phyloP scores from a whole-genome alignment of 441 rosid genomes.

The Mallotus repandus region DNA sequence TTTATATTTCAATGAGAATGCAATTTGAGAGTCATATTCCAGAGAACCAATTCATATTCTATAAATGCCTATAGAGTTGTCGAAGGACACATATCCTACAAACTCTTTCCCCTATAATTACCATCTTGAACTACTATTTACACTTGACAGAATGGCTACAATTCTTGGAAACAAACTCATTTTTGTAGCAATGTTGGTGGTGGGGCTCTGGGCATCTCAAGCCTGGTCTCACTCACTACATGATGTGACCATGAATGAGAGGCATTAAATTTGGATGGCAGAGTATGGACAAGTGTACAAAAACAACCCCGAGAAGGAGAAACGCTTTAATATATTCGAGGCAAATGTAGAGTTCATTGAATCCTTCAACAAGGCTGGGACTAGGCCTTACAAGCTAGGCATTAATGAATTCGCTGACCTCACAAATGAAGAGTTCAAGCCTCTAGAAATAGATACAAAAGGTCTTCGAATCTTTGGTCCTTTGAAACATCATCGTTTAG shows the following conservation, averaged over 20 bases:
- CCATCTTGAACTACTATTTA: neutral
- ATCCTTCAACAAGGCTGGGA: conserved; percentile 50
- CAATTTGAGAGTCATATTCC: neutral
- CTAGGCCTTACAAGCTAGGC: conserved; percentile 52
- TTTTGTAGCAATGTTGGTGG: conserved; percentile 1
- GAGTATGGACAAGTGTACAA: conserved; percentile 32
- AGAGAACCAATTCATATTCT: neutral
- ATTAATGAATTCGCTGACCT: conserved; percentile 71
- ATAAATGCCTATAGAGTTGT: conserved; percentile 15
- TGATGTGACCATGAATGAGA: conserved; percentile 28
- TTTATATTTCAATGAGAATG: neutral
- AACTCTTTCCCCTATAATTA: neutral
- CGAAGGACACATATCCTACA: neutral
- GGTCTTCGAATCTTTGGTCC: conserved; percentile 33
- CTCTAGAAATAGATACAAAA: conserved; percentile 53
- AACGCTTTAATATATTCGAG: conserved; percentile 63
- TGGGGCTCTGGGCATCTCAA: conserved; percentile 34
- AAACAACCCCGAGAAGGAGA: conserved; percentile 35
- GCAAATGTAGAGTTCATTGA: conserved; percentile 68
- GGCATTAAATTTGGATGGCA: conserved; percentile 45
- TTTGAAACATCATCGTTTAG: conserved; percentile 36
- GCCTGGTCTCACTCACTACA: conserved; percentile 35
- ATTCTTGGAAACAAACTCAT: neutral
- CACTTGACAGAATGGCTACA: neutral
- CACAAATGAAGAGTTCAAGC: conserved; percentile 62